Conservation (phyloP, 169 alveolate genomes). For the Plasmodium vinckei region DNA sequence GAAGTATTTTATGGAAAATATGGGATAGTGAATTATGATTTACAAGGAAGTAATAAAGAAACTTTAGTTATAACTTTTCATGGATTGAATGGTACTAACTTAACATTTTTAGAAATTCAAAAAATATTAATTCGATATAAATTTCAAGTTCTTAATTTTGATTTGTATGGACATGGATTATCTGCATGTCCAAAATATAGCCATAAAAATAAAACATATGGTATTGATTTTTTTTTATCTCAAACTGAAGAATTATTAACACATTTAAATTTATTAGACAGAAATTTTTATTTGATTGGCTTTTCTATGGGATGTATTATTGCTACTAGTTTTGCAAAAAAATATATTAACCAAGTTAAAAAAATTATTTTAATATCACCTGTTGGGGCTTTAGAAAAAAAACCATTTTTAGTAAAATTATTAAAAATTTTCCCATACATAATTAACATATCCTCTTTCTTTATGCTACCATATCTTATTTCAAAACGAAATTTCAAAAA, state of each 20-base stretch:
- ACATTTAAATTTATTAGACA: constrained; percentile 74
- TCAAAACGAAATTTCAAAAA: constrained; percentile 48
- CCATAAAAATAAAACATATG: constrained; percentile 79
- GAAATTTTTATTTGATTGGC: constrained; percentile 82
- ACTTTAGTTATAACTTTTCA: constrained; percentile 84
- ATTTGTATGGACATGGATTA: constrained; percentile 87
- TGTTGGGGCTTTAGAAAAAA: constrained; percentile 82
- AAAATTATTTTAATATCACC: constrained; percentile 84
- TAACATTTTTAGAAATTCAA: constrained; percentile 81
- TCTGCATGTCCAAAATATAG: constrained; percentile 84
- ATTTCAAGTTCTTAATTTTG: constrained; percentile 84
- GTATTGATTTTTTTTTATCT: constrained; percentile 81
- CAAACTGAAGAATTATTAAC: constrained; percentile 84
- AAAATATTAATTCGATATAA: constrained; percentile 76
- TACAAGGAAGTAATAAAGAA: constrained; percentile 78
- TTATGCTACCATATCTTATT: constrained; percentile 62
- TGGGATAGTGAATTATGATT: constrained; percentile 81
- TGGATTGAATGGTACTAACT: constrained; percentile 84
- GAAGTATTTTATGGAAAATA: constrained; percentile 80
- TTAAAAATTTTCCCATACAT: constrained; percentile 79
- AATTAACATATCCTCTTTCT: constrained; percentile 75
- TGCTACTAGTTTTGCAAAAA: constrained; percentile 83
- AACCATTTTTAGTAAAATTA: constrained; percentile 76
- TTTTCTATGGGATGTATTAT: constrained; percentile 86
- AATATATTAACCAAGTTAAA: constrained; percentile 83